Conservation (phyloP, 2,329 filamentous ascomycete genomes). For the Claviceps spartinae region DNA sequence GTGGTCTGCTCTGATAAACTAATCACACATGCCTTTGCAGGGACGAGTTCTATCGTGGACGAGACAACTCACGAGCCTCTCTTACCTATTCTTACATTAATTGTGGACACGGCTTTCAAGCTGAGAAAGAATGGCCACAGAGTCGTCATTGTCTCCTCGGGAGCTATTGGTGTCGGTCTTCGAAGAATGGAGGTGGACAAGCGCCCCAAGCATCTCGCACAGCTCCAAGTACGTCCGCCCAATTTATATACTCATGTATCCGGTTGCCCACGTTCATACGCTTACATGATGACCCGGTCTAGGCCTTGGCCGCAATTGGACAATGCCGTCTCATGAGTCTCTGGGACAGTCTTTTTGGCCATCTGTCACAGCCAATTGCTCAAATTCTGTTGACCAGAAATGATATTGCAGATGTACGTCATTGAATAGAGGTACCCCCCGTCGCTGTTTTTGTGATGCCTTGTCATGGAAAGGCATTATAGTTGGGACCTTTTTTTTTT, state of each 20-base stretch:
- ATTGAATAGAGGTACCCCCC: not conserved
- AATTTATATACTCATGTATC: not conserved
- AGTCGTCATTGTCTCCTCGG: constrained; percentile 92
- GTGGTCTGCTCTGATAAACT: not conserved
- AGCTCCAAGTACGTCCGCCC: constrained; percentile 51
- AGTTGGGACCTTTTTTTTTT: too few species aligned
- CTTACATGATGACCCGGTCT: not conserved
- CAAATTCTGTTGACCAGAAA: constrained; percentile 90
- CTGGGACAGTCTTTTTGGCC: constrained; percentile 85
- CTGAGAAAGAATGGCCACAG: constrained; percentile 82
- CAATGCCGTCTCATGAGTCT: constrained; percentile 91
- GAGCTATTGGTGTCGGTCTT: constrained; percentile 88
- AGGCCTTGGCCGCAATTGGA: constrained; percentile 87
- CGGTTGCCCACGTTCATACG: not conserved
- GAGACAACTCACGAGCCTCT: constrained; percentile 90
- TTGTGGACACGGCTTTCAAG: constrained; percentile 85
- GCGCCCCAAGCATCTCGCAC: constrained; percentile 78
- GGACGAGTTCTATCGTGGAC: constrained; percentile 97
- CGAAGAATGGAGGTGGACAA: constrained; percentile 79
- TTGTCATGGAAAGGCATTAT: not conserved
- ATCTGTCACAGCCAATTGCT: constrained; percentile 79
- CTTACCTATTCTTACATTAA: constrained; percentile 76
- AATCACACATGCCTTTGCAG: constrained; percentile 31
- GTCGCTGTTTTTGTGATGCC: not conserved
- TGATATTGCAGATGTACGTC: constrained; percentile 79